Percentiles rank a stretch among this genome's conserved stretches.
phyloP scores from a whole-genome alignment of 768 basidiomycete species.

The Lyophyllum semitale region DNA sequence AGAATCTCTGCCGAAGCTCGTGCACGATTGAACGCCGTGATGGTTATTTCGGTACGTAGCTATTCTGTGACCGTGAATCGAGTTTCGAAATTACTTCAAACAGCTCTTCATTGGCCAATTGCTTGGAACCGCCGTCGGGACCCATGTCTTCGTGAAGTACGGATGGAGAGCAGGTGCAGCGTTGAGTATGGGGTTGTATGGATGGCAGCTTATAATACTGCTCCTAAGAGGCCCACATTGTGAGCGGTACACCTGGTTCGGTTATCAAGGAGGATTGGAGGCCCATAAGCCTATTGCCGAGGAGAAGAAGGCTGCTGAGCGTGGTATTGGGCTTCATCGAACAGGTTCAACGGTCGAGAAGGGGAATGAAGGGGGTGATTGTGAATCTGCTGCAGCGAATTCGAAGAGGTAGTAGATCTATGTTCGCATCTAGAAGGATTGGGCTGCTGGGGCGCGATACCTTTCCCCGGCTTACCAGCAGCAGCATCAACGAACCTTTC shows the following conservation, averaged over 20 bases:
- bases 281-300: constrained; percentile 40
- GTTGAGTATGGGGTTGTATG: constrained; percentile 60
- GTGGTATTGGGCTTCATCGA: no score
- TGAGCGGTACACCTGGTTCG: constrained; percentile 58
- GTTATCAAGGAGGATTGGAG: constrained; percentile 59
- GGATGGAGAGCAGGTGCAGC: constrained; percentile 74
- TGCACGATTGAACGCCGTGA: constrained; percentile 75
- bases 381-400: no score
- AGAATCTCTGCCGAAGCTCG: constrained; percentile 51
- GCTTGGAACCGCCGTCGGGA: constrained; percentile 76
- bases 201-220: constrained; percentile 56
- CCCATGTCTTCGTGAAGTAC: constrained; percentile 62
- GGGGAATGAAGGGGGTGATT: no score
- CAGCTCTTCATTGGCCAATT: constrained; percentile 79
- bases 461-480: no score
- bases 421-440: no score
- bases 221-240: constrained; percentile 71
- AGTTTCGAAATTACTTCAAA: neutral
- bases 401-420: no score
- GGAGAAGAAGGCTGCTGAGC: neutral
- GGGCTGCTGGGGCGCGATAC: no score
- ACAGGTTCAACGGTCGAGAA: no score
- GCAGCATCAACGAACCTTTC: no score
- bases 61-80: neutral
- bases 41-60: constrained; percentile 59